Evolutionary conservation across 2,329 filamentous ascomycete species (phyloP), one percentile per base, ranked within the genome.

Genomic region (Colletotrichum plurivorum): DNA sequence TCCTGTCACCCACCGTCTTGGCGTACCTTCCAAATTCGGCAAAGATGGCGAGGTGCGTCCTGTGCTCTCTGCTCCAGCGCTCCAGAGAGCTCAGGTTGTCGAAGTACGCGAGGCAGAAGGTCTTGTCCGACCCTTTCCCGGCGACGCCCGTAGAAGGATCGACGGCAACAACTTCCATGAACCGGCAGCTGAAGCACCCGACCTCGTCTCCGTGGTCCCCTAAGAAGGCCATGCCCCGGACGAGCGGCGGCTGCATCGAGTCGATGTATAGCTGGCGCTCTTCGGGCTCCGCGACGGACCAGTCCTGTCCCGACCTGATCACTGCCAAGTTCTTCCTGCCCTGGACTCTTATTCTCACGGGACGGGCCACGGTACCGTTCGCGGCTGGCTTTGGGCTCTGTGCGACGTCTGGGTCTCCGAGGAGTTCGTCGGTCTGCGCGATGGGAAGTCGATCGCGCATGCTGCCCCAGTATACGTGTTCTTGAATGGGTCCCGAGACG

Each of bases 391-490:
- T 9, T 36, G 13, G 4, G 7, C 10, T 49, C 20, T 22, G 46
- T 20, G 10, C 13, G 13, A n/a, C 48, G 16, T 16, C 51, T 13
- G 60, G 70, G 20, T 76, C 73, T 1, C 78, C 78, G 1, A 72
- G 52, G 4, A 84, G 70, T 2, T 64, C 62, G 70, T 82, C 78
- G n/a, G 75, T 78, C 69, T 84, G 82, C 6, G 78, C 74, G 2
- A 74, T 71, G 3, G 83, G 75, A 5, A 84, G 62, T 5, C 83
- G 78, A 69, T 84, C 82, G 16, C 82, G 76, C 82, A 83, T 83
- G 70, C 80, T 82, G 1, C 82, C 83, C 81, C 81, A 84, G 71
- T 84, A 85, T 1, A 76, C 80, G 68, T 85, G 83, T 71, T 84
- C 80, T 31, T 75, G 71, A 10, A 85, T 74, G 27, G 76, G 75